Base-by-base conservation (phyloP, 2,329 filamentous ascomycete genomes). In the Penicillium thymicola region DNA sequence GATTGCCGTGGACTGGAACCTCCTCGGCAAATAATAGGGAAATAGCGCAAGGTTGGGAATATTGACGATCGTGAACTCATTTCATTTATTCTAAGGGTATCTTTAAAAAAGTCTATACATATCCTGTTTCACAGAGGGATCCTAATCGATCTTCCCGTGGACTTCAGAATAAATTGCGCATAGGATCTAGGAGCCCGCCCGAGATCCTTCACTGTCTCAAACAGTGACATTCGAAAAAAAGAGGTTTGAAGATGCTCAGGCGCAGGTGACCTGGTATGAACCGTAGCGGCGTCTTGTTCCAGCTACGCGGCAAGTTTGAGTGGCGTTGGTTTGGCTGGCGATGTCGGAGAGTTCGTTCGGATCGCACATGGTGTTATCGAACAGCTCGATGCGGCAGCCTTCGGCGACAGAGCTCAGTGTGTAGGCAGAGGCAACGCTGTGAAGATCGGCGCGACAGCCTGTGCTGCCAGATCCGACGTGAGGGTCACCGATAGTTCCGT, bases 281-380 rank as follows among this genome's bases (percentile, higher is more conserved):
- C 63, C 64, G 40, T 58, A 64, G n/a, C 60, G 61, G 6, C 55
- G 57, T 9, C 46, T 42, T 10, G 51, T 25, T 21, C 34, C 47
- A 2, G 62, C 55, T 18, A 59, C 44, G 23, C 40, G 61, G 44
- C 64, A 66, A 7, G 36, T 45, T 11, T 59, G 58, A 6, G 53
- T 45, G 30, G 46, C 42, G 14, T 38, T 55, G 36, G 57, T 47
- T 11, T 60, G 54, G 6, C 57, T 60, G 3, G 62, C 55, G 18
- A 64, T 18, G 23, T 61, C 62, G 11, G 56, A 59, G n/a, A 57
- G 51, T 43, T 64, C 62, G 32, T 41, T 49, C 40, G 41, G 37
- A n/a, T 66, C 64, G 55, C 64, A 66, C 64, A 66, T 66, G 14
- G 64, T 66, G 45, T 66, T 66, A 27, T 66, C 63, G 32, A 58